Base-by-base conservation (phyloP, 768 basidiomycete species). In the Lactarius evosmus region DNA sequence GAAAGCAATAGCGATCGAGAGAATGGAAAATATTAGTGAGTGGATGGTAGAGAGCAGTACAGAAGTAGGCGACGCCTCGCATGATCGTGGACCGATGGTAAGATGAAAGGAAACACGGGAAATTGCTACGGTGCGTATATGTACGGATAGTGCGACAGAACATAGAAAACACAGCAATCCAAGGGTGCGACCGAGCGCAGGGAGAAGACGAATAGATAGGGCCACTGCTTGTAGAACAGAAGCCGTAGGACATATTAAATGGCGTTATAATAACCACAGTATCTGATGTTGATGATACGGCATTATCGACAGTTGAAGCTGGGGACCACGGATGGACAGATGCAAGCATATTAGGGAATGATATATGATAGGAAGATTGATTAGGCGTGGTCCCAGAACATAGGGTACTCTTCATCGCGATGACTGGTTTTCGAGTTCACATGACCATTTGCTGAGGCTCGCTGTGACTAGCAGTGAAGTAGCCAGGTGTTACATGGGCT, bases 371-470 rank as follows among this genome's bases (percentile, higher is more conserved):
- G 29, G 12, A 38, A 54, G 27, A 44, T 53, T 46, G 46, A 61
- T 65, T 65, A 65, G 6, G 59, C 3, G 40, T 41, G 38, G 49
- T 60, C 55, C 59, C 30, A 51, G 60, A 57, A 34, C 34, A 36
- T 65, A 65, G 36, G 14, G 50, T 65, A 65, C 38, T 56, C 58
- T 60, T 64, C 63, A 27, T 63, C 41, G 50, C 36, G 53, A 34
- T 56, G 19, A 52, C n/a, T 41, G 30, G 22, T 30, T 62, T 60
- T 50, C 34, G 27, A 4, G 14, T 58, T 70, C 67, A 70, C 70
- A 70, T 68, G 33, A 56, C 66, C 46, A 69, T 67, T 61, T 53
- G 65, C 55, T 67, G 68, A 30, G 68, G 38, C 34, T 69, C 63
- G 58, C 49, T 54, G 53, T 66, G 63, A 22, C 22, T 58, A 22